Evolutionary conservation across 2,329 filamentous ascomycete genomes (phyloP).

Genomic region (Akanthomyces lecanii): DNA sequence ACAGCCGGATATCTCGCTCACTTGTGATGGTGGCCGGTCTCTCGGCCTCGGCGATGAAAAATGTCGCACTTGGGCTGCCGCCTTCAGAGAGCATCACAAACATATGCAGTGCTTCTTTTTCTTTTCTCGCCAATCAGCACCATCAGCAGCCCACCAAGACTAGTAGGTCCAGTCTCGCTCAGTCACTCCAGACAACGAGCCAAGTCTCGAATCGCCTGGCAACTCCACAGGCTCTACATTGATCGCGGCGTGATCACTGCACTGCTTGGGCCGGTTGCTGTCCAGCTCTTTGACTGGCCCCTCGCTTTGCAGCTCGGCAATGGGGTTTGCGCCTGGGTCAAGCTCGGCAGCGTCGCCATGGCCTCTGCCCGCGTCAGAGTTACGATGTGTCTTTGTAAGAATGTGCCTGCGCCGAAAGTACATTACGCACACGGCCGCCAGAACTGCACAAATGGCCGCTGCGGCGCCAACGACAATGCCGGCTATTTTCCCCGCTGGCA

Average conservation of each 20-base stretch:
- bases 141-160: not conserved
- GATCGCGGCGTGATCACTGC: not conserved
- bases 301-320: constrained; percentile 4
- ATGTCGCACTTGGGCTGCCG: too few species aligned
- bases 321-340: not conserved
- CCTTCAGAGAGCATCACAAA: too few species aligned
- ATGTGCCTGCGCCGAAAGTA: not conserved
- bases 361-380: not conserved
- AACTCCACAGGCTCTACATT: constrained; percentile 11
- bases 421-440: not conserved
- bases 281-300: not conserved
- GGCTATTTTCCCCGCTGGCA: constrained; percentile 1
- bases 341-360: not conserved
- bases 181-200: not conserved
- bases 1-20: too few species aligned
- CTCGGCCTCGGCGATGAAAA: too few species aligned
- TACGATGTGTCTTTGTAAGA: not conserved
- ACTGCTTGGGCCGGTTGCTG: constrained; percentile 7
- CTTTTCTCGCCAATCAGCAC: too few species aligned
- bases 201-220: not conserved
- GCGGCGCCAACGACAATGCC: constrained; percentile 5
- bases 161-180: not conserved
- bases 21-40: too few species aligned
- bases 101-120: too few species aligned
- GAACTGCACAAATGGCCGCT: not conserved